Conservation (phyloP, 177 flowering plant species). For the Vitis hybrid region DNA sequence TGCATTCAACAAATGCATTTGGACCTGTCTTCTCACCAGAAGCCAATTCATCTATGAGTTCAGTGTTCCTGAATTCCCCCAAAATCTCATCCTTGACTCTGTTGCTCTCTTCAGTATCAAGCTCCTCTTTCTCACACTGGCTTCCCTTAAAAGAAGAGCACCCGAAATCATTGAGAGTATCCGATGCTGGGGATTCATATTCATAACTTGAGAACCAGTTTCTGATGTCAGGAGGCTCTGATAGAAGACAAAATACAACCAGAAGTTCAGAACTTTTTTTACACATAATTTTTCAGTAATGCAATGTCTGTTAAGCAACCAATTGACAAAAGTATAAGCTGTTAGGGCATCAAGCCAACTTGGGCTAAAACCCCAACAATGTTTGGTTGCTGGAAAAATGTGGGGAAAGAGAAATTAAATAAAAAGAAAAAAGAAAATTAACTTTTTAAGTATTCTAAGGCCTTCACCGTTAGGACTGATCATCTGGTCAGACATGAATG, state of each 20-base stretch:
- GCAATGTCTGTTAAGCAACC: too few relatives aligned
- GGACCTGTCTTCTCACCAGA: slow-evolving; percentile 3
- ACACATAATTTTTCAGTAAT: too few relatives aligned
- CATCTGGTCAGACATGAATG: background rate
- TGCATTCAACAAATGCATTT: background rate
- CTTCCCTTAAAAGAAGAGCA: slow-evolving; percentile 1
- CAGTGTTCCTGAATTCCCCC: background rate
- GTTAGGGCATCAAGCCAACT: background rate
- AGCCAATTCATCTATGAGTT: background rate
- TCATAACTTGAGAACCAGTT: slow-evolving; percentile 68
- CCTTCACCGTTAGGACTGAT: background rate
- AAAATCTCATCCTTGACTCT: slow-evolving; percentile 11
- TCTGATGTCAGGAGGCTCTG: slow-evolving; percentile 65
- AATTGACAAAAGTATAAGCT: background rate
- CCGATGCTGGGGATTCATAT: slow-evolving; percentile 55
- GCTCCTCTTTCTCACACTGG: slow-evolving; percentile 10
- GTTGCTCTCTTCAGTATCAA: slow-evolving; percentile 7
- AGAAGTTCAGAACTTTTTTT: background rate
- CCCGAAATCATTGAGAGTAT: slow-evolving; percentile 18
- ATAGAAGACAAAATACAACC: background rate
- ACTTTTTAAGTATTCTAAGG: background rate
- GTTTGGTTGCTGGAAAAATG: background rate
- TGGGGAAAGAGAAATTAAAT: background rate
- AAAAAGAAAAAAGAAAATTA: background rate
- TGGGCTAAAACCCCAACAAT: background rate